phyloP scores from a whole-genome alignment of 2,329 filamentous ascomycete species.

The Fusarium sp. region DNA sequence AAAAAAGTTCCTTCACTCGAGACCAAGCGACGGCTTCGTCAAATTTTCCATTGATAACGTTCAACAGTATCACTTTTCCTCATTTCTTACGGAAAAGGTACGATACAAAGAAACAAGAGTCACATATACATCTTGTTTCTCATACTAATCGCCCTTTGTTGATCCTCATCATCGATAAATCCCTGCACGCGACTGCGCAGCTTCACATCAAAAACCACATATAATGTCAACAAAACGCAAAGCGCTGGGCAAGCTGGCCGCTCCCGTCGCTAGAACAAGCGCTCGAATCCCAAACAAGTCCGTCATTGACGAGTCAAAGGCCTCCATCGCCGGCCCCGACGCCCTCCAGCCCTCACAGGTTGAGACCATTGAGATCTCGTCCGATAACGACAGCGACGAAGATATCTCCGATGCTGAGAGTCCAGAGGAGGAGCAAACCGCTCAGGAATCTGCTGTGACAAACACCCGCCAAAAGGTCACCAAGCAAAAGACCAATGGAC shows the following conservation, averaged over 20 bases:
- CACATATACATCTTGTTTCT: neutral
- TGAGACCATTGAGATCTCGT: slow-evolving; percentile 69
- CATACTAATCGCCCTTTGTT: neutral
- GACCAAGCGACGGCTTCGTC: slow-evolving; percentile 45
- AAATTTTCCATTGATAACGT: slow-evolving; percentile 52
- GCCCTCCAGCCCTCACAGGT: slow-evolving; percentile 53
- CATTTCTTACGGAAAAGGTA: slow-evolving; percentile 5
- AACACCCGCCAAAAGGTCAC: slow-evolving; percentile 35
- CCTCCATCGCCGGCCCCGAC: slow-evolving; percentile 63
- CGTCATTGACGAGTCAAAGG: slow-evolving; percentile 69
- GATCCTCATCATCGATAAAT: slow-evolving; percentile 12
- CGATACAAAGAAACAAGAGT: neutral
- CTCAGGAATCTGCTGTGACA: slow-evolving; percentile 24
- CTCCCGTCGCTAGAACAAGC: slow-evolving; percentile 65
- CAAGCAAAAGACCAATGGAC: slow-evolving; percentile 45
- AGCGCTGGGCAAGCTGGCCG: slow-evolving; percentile 67
- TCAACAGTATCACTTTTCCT: slow-evolving; percentile 29
- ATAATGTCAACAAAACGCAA: slow-evolving; percentile 73
- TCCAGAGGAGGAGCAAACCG: slow-evolving; percentile 40
- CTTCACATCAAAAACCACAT: slow-evolving; percentile 25
- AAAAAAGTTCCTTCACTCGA: slow-evolving; percentile 53
- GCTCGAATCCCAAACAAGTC: slow-evolving; percentile 64
- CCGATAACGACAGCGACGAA: slow-evolving; percentile 64
- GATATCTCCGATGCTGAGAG: slow-evolving; percentile 61
- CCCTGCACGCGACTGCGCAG: slow-evolving; percentile 35